These are phyloP conservation scores for Stephania yunnanensis DNA, from an alignment of 164 flowering plant species.

Conservation along the genomic window DNA sequence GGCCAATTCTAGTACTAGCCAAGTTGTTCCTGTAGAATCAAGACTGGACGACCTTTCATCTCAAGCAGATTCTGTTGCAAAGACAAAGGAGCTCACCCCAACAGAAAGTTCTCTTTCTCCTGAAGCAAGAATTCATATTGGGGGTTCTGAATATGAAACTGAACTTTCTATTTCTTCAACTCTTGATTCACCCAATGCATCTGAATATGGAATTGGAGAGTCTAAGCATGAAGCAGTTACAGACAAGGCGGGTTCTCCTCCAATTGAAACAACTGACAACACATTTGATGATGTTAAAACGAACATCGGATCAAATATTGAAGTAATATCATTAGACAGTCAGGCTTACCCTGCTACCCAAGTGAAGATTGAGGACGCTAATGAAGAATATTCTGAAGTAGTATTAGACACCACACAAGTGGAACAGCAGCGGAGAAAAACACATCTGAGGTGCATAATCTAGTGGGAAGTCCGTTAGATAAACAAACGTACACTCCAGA, in stretches of 20 bases:
- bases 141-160: slow-evolving; percentile 74
- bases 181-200: slow-evolving; percentile 18
- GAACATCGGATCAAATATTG: slow-evolving; percentile 15
- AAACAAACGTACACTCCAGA: slow-evolving; percentile 41
- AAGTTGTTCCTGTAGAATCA: slow-evolving; percentile 33
- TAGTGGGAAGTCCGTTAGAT: slow-evolving; percentile 23
- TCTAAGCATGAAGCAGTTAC: slow-evolving; percentile 27
- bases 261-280: slow-evolving; percentile 2
- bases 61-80: slow-evolving; percentile 22
- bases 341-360: background rate
- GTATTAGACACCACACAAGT: slow-evolving; percentile 14
- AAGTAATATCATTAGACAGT: background rate
- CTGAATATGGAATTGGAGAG: slow-evolving; percentile 35
- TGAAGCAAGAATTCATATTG: slow-evolving; percentile 32
- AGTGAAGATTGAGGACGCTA: slow-evolving; percentile 20
- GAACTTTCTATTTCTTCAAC: slow-evolving; percentile 9
- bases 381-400: slow-evolving; percentile 19
- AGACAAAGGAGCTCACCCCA: slow-evolving; percentile 25
- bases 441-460: slow-evolving; percentile 27
- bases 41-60: slow-evolving; percentile 29
- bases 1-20: slow-evolving; percentile 26
- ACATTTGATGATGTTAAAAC: background rate
- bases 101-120: slow-evolving; percentile 28
- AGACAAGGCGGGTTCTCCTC: slow-evolving; percentile 19
- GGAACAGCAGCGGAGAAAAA: slow-evolving; percentile 26